Evolutionary conservation across 1,139 yeast genomes (phyloP).

Genomic region (Debaryomyces coudertii): DNA sequence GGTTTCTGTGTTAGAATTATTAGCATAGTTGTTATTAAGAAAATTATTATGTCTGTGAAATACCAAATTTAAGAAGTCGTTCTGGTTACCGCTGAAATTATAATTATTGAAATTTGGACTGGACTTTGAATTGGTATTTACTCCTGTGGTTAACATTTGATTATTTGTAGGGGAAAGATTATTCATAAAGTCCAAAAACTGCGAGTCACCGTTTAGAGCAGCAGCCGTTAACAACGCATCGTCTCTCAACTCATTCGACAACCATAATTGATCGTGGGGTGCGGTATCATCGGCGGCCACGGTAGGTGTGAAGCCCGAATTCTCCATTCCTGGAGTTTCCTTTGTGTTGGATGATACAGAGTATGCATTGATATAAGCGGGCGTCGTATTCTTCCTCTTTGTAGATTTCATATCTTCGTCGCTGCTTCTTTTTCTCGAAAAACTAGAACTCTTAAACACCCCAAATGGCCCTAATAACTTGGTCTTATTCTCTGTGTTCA

Average conservation of each 20-base stretch:
- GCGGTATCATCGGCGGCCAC: constrained; percentile 14
- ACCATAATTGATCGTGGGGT: constrained; percentile 54
- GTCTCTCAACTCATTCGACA: constrained; percentile 68
- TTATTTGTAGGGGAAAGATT: constrained; percentile 27
- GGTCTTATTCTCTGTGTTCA: constrained; percentile 46
- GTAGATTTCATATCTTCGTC: neutral
- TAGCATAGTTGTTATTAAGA: neutral
- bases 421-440: neutral
- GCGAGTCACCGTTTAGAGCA: constrained; percentile 66
- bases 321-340: constrained; percentile 7
- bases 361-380: constrained; percentile 2
- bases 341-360: neutral
- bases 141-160: constrained; percentile 12
- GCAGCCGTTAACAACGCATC: constrained; percentile 76
- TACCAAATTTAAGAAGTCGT: constrained; percentile 53
- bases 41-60: constrained; percentile 47
- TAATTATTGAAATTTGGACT: constrained; percentile 6
- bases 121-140: neutral
- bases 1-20: constrained; percentile 7
- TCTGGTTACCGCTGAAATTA: constrained; percentile 23
- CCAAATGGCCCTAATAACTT: constrained; percentile 81
- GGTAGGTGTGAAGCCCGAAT: constrained; percentile 8
- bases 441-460: constrained; percentile 49
- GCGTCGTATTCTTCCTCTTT: neutral
- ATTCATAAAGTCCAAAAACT: constrained; percentile 57